Base-by-base conservation (phyloP, 2,329 filamentous ascomycete genomes). In the Plectosphaerella plurivora region DNA sequence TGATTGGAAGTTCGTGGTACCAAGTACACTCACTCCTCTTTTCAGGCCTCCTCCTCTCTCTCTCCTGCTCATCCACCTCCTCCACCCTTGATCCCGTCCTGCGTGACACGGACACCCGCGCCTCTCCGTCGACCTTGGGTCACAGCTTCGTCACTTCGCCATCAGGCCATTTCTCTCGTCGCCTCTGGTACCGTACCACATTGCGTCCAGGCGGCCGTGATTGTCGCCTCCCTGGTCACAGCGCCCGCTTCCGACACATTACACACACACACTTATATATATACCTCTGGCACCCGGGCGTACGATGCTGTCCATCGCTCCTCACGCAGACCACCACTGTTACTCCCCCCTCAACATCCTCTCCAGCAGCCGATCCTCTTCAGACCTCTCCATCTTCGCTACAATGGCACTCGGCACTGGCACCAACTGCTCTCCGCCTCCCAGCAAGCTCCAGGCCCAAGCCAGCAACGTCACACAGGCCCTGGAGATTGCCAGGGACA, bases 401-500 rank as follows among this genome's bases (percentile, higher is more conserved):
- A 16, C 42, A 42, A 55, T 50, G 41, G 42, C 51, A 33, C 41
- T 54, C 47, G 51, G 45, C 54, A 58, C 45, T n/a, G 57, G 51
- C 33, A 50, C 50, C 7, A 39, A 22, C 35, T 36, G 8, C 35
- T 18, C 18, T 20, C 33, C 10, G 5, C 33, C n/a, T 14, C 47
- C 15, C n/a, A 44, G n/a, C 41, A 44, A 44, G 41, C n/a, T 20
- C 41, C 16, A 18, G 10, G n/a, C 37, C 3, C 37, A 41, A n/a
- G 12, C 15, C 41, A 28, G 73, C 56, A 71, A 69, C 51, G 81
- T 91, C 52, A 75, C 82, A 55, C 79, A 85, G 66, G 89, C 89
- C 22, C 77, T 95, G 51, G 85, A 92, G 62, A 81, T 88, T 54
- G 90, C 88, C 14, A 82, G 89, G 56, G 88, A 91, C 65, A 86